Base-by-base conservation (phyloP, 192 early-diverging fungal species). In the Pilobolus umbonatus region DNA sequence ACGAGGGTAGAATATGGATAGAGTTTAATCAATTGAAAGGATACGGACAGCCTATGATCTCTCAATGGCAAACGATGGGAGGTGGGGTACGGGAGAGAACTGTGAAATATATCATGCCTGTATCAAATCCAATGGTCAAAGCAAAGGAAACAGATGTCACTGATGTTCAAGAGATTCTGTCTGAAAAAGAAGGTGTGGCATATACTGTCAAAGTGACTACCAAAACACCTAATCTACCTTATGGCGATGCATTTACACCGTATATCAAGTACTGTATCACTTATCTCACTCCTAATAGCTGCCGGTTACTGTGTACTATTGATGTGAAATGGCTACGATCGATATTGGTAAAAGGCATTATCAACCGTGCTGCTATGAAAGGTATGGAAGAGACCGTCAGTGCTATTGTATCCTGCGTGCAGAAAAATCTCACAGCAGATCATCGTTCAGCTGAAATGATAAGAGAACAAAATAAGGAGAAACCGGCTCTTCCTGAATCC, bases 111-210 rank as follows among this genome's bases (percentile, higher is more conserved):
- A 76, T 75, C 22, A 86, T 90, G 81, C 80, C 84, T 0, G 77
- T 89, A 25, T 87, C 80, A 40, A 84, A 87, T 51, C 83, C 88
- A 9, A 83, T 88, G 78, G 85, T 88, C 22, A 90, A 87, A 65
- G 60, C 82, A 15, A 88, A 88, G 36, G 85, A 88, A 56, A 79
- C 83, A 0, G 76, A 84, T 8, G 83, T 84, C 7, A 68, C 82
- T 11, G 76, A 83, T 15, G 80, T 71, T 4, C 75, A 80, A 45
- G 71, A 60, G 9, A 68, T 88, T 25, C 57, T 82, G 14, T 78
- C 80, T 40, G 66, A 77, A 43, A 73, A 74, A 32, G 84, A 85
- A 4, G 60, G 84, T 53, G 40, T 85, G 71, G 81, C 61, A 9
- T 75, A 86, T 60, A 71, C 75, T 0, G 68, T 84, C 25, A 67